phyloP scores from a whole-genome alignment of 495 filamentous ascomycete species.

The Talaromyces thailandensis region DNA sequence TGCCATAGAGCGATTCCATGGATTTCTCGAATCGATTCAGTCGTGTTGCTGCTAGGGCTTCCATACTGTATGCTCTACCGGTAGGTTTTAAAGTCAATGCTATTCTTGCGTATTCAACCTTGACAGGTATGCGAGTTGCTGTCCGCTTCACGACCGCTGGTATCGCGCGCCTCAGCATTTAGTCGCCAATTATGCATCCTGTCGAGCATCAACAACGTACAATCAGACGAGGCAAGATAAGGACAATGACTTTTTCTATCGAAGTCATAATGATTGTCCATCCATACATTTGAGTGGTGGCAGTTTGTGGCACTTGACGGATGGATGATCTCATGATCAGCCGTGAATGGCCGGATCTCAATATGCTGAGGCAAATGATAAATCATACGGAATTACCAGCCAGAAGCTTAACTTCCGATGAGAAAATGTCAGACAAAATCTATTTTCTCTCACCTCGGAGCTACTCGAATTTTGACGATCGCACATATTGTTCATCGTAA shows the following conservation, averaged over 20 bases:
- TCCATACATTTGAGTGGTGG: constrained; percentile 2
- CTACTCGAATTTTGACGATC: not conserved
- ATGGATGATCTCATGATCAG: constrained; percentile 17
- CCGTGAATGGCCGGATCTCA: not conserved
- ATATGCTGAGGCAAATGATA: not conserved
- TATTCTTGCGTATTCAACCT: not conserved
- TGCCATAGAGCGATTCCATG: constrained; percentile 33
- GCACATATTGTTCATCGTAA: not conserved
- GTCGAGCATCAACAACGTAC: not conserved
- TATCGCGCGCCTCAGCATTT: not conserved
- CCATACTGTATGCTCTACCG: not conserved
- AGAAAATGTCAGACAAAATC: not conserved
- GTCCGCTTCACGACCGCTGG: not conserved
- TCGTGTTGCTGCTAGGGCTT: not conserved
- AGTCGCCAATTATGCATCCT: not conserved
- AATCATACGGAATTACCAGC: not conserved
- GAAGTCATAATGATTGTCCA: constrained; percentile 13
- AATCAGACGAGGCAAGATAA: not conserved
- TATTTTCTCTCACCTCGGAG: not conserved
- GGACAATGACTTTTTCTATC: not conserved
- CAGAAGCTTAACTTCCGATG: not conserved
- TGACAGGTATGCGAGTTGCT: not conserved
- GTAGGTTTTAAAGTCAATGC: not conserved
- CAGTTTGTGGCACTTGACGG: constrained; percentile 10
- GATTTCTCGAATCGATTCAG: constrained; percentile 28